phyloP scores from a whole-genome alignment of 164 flowering plant species.

The Platanus orientalis region DNA sequence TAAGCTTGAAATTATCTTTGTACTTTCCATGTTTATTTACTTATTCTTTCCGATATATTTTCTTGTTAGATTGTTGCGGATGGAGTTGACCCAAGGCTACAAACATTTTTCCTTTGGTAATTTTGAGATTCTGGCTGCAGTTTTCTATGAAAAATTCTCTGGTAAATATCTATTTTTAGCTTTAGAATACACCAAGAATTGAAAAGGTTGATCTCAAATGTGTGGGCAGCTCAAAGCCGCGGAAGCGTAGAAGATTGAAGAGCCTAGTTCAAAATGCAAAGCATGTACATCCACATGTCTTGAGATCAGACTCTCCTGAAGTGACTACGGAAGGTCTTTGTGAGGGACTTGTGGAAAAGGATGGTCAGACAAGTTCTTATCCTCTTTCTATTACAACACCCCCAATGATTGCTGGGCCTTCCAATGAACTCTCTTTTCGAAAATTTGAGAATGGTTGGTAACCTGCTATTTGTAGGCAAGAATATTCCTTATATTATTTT shows the following conservation, averaged over 20 bases:
- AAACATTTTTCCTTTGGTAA: conserved; percentile 74
- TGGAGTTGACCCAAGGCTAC: conserved; percentile 59
- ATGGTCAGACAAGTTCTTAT: conserved; percentile 33
- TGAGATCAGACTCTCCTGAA: conserved; percentile 45
- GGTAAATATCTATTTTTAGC: background rate
- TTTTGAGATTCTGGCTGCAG: conserved; percentile 1
- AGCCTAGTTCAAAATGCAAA: conserved; percentile 29
- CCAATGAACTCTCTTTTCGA: conserved; percentile 9
- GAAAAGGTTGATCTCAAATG: background rate
- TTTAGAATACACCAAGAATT: background rate
- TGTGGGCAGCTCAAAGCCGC: conserved; percentile 52
- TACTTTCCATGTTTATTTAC: background rate
- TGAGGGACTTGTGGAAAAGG: conserved; percentile 29
- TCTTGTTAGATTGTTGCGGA: conserved; percentile 51
- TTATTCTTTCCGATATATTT: background rate
- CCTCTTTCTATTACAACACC: conserved; percentile 11
- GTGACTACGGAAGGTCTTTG: conserved; percentile 29
- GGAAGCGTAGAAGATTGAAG: conserved; percentile 40
- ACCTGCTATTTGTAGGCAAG: background rate
- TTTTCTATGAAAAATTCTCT: background rate
- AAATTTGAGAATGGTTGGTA: conserved; percentile 15
- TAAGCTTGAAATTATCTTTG: background rate
- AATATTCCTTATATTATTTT: background rate
- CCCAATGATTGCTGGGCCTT: conserved; percentile 15
- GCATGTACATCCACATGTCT: conserved; percentile 46